These are phyloP conservation scores for Aleurites moluccanus DNA, from an alignment of 441 rosid species.

Conservation along the genomic window DNA sequence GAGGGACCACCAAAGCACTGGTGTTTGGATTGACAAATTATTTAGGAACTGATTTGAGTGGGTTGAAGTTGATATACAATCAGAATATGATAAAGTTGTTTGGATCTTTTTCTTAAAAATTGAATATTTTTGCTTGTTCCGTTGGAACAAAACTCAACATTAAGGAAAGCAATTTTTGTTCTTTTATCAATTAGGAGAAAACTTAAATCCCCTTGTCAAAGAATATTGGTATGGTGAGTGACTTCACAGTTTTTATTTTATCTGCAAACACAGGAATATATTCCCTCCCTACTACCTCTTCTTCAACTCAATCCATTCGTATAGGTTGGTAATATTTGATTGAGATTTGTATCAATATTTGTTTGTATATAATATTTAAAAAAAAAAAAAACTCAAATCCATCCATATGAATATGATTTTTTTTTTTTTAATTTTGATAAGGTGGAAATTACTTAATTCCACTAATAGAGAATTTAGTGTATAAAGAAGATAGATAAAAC, in stretches of 20 bases:
- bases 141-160: not conserved
- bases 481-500: too few relatives aligned
- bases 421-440: too few relatives aligned
- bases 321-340: too few relatives aligned
- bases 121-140: too few relatives aligned
- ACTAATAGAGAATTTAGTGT: too few relatives aligned
- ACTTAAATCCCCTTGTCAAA: not conserved
- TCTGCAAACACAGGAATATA: not conserved
- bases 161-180: conserved; percentile 14
- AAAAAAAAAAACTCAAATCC: too few relatives aligned
- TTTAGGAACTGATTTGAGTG: not conserved
- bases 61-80: not conserved
- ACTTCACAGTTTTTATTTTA: not conserved
- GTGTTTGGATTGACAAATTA: not conserved
- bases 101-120: not conserved
- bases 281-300: not conserved
- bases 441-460: too few relatives aligned
- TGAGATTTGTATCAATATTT: too few relatives aligned
- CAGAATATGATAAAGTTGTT: conserved; percentile 4
- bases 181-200: not conserved
- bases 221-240: not conserved
- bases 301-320: not conserved
- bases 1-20: not conserved
- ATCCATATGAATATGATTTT: too few relatives aligned
- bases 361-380: too few relatives aligned